These are phyloP conservation scores for Pezicula rhizophila DNA, from an alignment of 2,329 filamentous ascomycete genomes.

Conservation along the genomic window DNA sequence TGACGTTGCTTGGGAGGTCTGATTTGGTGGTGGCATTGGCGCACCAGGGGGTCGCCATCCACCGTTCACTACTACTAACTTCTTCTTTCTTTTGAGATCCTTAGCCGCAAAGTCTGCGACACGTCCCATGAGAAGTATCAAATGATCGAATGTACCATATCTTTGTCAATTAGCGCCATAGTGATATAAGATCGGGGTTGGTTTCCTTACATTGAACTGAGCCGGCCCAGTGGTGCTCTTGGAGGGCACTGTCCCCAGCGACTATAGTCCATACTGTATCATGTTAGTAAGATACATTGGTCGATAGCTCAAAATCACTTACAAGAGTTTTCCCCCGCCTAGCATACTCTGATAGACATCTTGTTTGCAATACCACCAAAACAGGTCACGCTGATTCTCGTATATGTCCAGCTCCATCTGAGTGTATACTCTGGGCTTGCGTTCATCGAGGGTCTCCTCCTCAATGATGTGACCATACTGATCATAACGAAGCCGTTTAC, in stretches of 20 bases:
- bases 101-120: conserved; percentile 71
- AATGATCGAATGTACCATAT: conserved; percentile 84
- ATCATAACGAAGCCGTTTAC: conserved; percentile 51
- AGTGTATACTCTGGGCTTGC: conserved; percentile 15
- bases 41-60: conserved; percentile 27
- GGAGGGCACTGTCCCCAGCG: conserved; percentile 85
- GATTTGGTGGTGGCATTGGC: conserved; percentile 5
- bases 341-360: conserved; percentile 87
- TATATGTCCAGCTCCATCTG: conserved; percentile 68
- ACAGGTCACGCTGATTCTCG: conserved; percentile 77
- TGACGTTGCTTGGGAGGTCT: neutral
- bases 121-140: conserved; percentile 75
- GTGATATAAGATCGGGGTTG: neutral
- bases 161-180: conserved; percentile 36
- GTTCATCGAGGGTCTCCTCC: conserved; percentile 9
- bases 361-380: conserved; percentile 96
- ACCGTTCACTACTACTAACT: conserved; percentile 50
- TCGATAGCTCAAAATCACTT: conserved; percentile 35
- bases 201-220: conserved; percentile 60
- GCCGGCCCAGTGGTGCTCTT: conserved; percentile 68
- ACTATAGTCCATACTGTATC: conserved; percentile 55
- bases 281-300: conserved; percentile 2
- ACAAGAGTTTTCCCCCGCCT: conserved; percentile 81
- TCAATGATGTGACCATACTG: conserved; percentile 43
- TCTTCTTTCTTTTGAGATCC: conserved; percentile 74